Conservation (phyloP, 805 yeast genomes). For the Suhomyces canberraensis region DNA sequence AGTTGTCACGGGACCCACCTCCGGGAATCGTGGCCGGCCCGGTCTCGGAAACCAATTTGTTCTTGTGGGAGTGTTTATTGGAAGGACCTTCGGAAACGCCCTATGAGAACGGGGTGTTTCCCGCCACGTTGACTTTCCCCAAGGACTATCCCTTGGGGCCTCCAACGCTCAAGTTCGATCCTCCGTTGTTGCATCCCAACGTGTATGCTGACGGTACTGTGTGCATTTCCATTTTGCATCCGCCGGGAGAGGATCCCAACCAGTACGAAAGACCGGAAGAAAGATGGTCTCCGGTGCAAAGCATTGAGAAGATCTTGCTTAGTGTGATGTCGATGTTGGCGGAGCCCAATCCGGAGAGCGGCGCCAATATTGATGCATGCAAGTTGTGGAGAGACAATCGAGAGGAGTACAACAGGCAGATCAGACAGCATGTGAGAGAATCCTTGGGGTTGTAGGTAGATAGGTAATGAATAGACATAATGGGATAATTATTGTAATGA, state of each 20-base stretch:
- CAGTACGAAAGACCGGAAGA: constrained; percentile 95
- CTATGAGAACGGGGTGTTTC: constrained; percentile 84
- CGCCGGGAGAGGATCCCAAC: constrained; percentile 97
- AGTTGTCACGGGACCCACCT: constrained; percentile 79
- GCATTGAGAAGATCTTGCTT: constrained; percentile 91
- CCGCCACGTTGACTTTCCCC: constrained; percentile 71
- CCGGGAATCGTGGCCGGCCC: constrained; percentile 98
- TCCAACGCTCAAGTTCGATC: constrained; percentile 70
- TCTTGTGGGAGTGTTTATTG: constrained; percentile 78
- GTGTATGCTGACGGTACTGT: constrained; percentile 93
- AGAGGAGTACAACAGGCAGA: constrained; percentile 60
- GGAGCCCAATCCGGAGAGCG: constrained; percentile 94
- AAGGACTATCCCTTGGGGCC: constrained; percentile 81
- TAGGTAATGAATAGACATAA: no score
- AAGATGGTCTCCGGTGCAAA: constrained; percentile 97
- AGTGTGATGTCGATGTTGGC: constrained; percentile 96
- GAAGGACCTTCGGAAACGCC: constrained; percentile 85
- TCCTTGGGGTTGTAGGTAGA: constrained; percentile 58
- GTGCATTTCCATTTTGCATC: constrained; percentile 90
- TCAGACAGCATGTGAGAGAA: constrained; percentile 63
- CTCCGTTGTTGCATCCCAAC: constrained; percentile 89
- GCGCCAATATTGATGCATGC: constrained; percentile 80
- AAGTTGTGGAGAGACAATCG: constrained; percentile 90
- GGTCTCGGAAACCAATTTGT: constrained; percentile 64
- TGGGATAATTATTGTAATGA: no score